Conservation (phyloP, 1,284 basidiomycete species). For the Pholiota adiposa region DNA sequence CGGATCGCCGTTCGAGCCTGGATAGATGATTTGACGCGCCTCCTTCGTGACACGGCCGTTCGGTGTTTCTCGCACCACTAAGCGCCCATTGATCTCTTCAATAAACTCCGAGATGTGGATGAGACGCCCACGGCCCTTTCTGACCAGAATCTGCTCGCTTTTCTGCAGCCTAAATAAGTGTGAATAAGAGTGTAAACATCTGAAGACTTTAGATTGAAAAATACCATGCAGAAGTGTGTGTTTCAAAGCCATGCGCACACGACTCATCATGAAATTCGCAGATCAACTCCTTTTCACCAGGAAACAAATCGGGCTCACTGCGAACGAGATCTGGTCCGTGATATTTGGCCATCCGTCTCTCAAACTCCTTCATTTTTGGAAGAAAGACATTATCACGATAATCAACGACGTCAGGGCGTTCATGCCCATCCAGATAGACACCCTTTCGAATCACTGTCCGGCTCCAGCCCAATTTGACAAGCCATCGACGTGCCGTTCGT, state of each 20-base stretch:
- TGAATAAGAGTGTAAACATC: too few species aligned
- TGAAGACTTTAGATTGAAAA: too few species aligned
- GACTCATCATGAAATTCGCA: background rate
- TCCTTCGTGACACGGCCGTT: background rate
- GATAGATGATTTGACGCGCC: slow-evolving; percentile 24
- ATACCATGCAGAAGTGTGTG: too few species aligned
- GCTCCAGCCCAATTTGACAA: slow-evolving; percentile 32
- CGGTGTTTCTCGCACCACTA: background rate
- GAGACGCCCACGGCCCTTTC: background rate
- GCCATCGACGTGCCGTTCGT: slow-evolving; percentile 34
- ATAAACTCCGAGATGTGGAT: background rate
- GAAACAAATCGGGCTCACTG: too few species aligned
- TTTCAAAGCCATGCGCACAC: too few species aligned
- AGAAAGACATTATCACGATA: slow-evolving; percentile 25
- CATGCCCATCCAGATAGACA: slow-evolving; percentile 33
- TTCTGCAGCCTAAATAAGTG: too few species aligned
- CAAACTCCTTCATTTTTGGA: slow-evolving; percentile 26
- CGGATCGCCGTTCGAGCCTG: slow-evolving; percentile 27
- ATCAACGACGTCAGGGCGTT: slow-evolving; percentile 28
- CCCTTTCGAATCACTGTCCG: slow-evolving; percentile 28
- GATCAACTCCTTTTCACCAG: background rate
- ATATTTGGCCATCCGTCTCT: slow-evolving; percentile 26
- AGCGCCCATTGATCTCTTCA: background rate
- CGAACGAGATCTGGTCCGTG: background rate
- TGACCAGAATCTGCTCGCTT: too few species aligned